Evolutionary conservation across 148 eudicot species (phyloP).

Genomic region (Amaranthus hypochondriacus): DNA sequence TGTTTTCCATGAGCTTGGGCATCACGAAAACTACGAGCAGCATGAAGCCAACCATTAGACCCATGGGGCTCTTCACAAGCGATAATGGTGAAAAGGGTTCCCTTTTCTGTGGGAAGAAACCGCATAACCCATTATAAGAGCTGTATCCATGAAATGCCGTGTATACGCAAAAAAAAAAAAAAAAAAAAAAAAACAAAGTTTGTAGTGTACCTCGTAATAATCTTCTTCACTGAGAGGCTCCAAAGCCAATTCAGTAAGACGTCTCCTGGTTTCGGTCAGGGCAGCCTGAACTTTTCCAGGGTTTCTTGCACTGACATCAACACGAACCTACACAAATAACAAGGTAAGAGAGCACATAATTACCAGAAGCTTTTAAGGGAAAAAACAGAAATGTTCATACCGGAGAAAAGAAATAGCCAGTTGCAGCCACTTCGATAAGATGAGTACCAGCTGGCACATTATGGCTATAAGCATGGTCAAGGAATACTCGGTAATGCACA

Average conservation of each 20-base stretch:
- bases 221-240: conserved; percentile 92
- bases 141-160: neutral
- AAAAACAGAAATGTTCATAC: conserved; percentile 36
- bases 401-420: conserved; percentile 90
- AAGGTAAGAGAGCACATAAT: neutral
- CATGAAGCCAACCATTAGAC: conserved; percentile 95
- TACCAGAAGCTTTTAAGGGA: neutral
- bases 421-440: conserved; percentile 86
- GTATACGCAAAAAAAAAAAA: neutral
- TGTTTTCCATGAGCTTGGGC: conserved; percentile 84
- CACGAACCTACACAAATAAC: conserved; percentile 51
- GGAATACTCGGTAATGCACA: conserved; percentile 24
- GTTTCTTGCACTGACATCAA: conserved; percentile 93
- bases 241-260: conserved; percentile 74
- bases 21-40: conserved; percentile 75
- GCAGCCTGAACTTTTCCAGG: conserved; percentile 99
- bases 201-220: conserved; percentile 66
- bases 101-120: conserved; percentile 50
- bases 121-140: neutral
- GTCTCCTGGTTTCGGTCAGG: conserved; percentile 87
- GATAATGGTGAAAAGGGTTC: conserved; percentile 80
- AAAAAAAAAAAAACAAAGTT: neutral
- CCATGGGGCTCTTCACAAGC: conserved; percentile 89
- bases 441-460: conserved; percentile 96
- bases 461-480: conserved; percentile 65